These are phyloP conservation scores for Suillus sp. DNA, from an alignment of 768 basidiomycete species.

Conservation along the genomic window DNA sequence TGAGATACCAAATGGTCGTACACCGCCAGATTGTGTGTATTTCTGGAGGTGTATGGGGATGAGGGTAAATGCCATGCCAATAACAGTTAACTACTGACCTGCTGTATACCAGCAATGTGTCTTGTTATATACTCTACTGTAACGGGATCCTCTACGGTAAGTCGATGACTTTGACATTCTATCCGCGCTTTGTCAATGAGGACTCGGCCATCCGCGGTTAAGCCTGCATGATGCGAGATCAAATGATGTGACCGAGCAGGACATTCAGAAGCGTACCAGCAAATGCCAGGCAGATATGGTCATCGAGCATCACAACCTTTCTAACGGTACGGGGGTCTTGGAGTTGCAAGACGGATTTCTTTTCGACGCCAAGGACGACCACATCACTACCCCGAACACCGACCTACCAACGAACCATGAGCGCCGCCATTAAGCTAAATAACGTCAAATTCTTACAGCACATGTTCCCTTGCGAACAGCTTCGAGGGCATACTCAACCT, in stretches of 20 bases:
- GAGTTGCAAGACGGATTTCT: conserved; percentile 96
- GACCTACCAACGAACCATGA: conserved; percentile 55
- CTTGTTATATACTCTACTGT: conserved; percentile 98
- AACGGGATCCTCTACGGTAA: conserved; percentile 98
- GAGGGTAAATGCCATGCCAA: conserved; percentile 1
- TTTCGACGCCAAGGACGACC: conserved; percentile 97
- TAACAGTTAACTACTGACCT: conserved; percentile 51
- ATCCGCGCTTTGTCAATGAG: conserved; percentile 97
- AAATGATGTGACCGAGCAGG: conserved; percentile 14
- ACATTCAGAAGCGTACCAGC: conserved; percentile 64
- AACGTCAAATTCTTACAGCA: conserved; percentile 61
- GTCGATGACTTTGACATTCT: conserved; percentile 96
- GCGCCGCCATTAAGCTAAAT: background rate
- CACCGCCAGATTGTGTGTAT: conserved; percentile 99
- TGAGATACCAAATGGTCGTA: conserved; percentile 96
- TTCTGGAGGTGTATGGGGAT: conserved; percentile 47
- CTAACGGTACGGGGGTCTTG: conserved; percentile 98
- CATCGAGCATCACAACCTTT: conserved; percentile 98
- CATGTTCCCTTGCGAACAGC: conserved; percentile 97
- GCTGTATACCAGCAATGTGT: conserved; percentile 98
- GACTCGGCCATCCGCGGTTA: conserved; percentile 97
- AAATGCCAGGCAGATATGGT: conserved; percentile 96
- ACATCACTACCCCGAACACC: conserved; percentile 94
- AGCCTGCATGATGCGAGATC: conserved; percentile 51
- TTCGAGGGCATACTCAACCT: conserved; percentile 99